Percentiles rank a stretch among this genome's conserved stretches.
phyloP scores from a whole-genome alignment of 2,329 filamentous ascomycete species.

The Alternaria ethzedia region DNA sequence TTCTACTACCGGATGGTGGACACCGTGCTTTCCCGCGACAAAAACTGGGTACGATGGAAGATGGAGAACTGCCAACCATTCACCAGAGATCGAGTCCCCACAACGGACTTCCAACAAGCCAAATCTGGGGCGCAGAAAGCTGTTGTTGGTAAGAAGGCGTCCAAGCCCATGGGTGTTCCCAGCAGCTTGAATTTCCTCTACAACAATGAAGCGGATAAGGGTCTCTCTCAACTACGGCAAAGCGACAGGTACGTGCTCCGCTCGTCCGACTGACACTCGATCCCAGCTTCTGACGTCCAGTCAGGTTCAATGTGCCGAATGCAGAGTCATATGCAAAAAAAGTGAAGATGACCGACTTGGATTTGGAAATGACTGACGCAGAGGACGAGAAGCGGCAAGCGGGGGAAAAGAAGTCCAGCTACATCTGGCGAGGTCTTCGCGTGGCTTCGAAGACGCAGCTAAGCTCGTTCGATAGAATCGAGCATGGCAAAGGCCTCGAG shows the following conservation, averaged over 20 bases:
- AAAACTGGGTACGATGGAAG: slow-evolving; percentile 99
- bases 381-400: slow-evolving; percentile 65
- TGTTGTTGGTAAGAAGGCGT: slow-evolving; percentile 70
- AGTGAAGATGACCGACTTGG: slow-evolving; percentile 81
- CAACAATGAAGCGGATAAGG: slow-evolving; percentile 66
- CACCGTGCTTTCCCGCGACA: slow-evolving; percentile 91
- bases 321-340: slow-evolving; percentile 73
- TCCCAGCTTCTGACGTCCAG: slow-evolving; percentile 32
- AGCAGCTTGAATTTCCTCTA: slow-evolving; percentile 69
- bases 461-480: slow-evolving; percentile 83
- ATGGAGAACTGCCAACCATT: slow-evolving; percentile 91
- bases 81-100: slow-evolving; percentile 73
- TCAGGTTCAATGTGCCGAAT: slow-evolving; percentile 72
- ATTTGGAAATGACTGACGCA: slow-evolving; percentile 79
- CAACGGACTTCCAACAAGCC: slow-evolving; percentile 72
- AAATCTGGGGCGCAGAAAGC: slow-evolving; percentile 69
- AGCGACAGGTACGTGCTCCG: slow-evolving; percentile 56
- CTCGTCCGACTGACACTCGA: slow-evolving; percentile 28
- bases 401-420: slow-evolving; percentile 80
- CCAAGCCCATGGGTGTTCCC: slow-evolving; percentile 58
- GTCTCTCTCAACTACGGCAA: slow-evolving; percentile 74
- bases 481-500: slow-evolving; percentile 71
- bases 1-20: slow-evolving; percentile 98
- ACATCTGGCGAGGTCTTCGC: slow-evolving; percentile 87
- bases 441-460: slow-evolving; percentile 78